Base-by-base conservation (phyloP, 257 asterid genomes). In the Capsicum chinense region DNA sequence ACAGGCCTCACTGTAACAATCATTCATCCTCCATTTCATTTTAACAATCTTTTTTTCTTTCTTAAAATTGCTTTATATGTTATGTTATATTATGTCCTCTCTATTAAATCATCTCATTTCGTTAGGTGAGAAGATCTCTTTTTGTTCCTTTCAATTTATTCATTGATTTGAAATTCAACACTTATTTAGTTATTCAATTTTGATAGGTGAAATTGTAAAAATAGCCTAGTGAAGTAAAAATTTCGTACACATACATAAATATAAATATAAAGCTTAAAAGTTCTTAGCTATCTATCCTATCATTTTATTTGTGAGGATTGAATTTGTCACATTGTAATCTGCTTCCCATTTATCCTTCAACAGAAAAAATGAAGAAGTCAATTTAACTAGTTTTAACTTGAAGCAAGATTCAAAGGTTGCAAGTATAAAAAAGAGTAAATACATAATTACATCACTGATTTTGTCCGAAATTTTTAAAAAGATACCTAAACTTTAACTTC, bases 21-120 rank as follows among this genome's bases (percentile, higher is more conserved):
- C 0, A n/a, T 60, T 19, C 0, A n/a, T 60, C 3, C 0, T 21
- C 0, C 21, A 62, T 0, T 0, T 19, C 21, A 62, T 0, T 0
- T 19, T 21, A 10, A 21, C 13, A 2, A 62, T 62, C 0, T 19
- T 9, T 19, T 9, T 62, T 10, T 56, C 1, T 56, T 56, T 14
- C 7, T 5, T 7, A 26, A 26, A 26, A 26, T 26, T 26, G 33
- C 33, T 26, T 26, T 26, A 26, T 26, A 26, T 26, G 33, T 48
- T 11, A 54, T 54, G 7, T 54, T 54, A 54, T 54, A 54, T 12
- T 54, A 9, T 54, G 12, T 54, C 5, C 12, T 54, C 15, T 10
- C 7, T 54, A 11, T 50, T 26, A 26, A 26, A 26, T 26, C 33
- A 26, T 26, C 33, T 26, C 33, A 26, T 26, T 26, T 26, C 33